Conservation (phyloP, 768 basidiomycete genomes). For the Phaeolepiota aurea region DNA sequence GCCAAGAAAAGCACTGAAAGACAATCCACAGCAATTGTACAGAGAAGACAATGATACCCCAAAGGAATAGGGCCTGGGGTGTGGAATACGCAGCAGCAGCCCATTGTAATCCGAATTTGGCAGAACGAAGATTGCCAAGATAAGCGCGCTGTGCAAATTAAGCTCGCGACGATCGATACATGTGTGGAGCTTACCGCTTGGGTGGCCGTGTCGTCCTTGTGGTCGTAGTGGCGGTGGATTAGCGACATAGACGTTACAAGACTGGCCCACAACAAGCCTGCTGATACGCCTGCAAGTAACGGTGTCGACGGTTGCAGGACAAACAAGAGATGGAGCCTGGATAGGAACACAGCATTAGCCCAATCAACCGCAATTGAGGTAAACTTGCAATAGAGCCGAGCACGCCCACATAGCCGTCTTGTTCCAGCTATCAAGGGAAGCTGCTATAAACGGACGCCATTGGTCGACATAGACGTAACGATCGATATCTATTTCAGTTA, state of each 20-base stretch:
- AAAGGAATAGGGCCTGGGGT: slow-evolving; percentile 44
- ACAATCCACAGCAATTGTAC: slow-evolving; percentile 18
- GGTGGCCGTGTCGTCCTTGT: slow-evolving; percentile 24
- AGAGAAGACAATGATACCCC: slow-evolving; percentile 29
- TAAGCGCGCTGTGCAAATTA: slow-evolving; percentile 20
- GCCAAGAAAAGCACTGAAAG: background rate
- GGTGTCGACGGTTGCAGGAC: slow-evolving; percentile 21
- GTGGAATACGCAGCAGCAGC: slow-evolving; percentile 43
- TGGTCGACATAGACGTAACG: slow-evolving; percentile 44
- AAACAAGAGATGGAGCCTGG: slow-evolving; percentile 24
- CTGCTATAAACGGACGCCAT: slow-evolving; percentile 41
- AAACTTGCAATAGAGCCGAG: no score
- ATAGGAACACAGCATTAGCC: no score
- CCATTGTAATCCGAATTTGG: slow-evolving; percentile 35
- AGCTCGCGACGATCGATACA: background rate
- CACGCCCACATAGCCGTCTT: no score
- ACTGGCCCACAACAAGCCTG: slow-evolving; percentile 24
- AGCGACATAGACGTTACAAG: slow-evolving; percentile 24
- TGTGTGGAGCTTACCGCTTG: slow-evolving; percentile 28
- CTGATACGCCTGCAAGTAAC: slow-evolving; percentile 21
- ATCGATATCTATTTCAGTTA: slow-evolving; percentile 47
- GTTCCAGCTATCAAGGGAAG: slow-evolving; percentile 45
- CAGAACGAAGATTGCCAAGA: slow-evolving; percentile 26
- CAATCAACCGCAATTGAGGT: no score
- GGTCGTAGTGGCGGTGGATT: slow-evolving; percentile 26